Evolutionary conservation across 345 rosid genomes (phyloP).

Genomic region (Eucalyptus shirleyi): DNA sequence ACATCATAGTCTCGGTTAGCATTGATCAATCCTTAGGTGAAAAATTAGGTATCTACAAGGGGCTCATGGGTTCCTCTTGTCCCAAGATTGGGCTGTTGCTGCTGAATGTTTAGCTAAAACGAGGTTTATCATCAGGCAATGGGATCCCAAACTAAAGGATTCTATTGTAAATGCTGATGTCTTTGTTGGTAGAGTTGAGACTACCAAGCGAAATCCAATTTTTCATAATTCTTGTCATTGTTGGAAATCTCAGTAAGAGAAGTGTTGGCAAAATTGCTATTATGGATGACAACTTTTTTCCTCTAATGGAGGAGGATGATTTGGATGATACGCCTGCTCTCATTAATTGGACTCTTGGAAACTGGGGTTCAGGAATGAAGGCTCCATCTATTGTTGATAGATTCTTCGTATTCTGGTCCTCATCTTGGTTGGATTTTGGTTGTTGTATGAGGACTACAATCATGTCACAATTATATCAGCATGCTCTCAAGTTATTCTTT

Average conservation of each 20-base stretch:
- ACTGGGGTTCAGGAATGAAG: neutral
- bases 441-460: neutral
- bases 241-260: neutral
- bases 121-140: neutral
- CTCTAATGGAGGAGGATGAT: neutral
- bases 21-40: neutral
- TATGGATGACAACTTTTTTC: neutral
- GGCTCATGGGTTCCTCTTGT: neutral
- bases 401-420: neutral
- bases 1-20: neutral
- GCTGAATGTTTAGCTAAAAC: neutral
- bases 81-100: neutral
- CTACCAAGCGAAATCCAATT: neutral
- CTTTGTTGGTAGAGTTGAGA: neutral
- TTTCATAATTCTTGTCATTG: neutral
- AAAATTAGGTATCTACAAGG: neutral
- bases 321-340: neutral
- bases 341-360: neutral
- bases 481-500: neutral
- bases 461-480: neutral
- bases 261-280: neutral
- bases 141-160: neutral
- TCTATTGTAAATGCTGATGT: neutral
- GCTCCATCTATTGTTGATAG: neutral
- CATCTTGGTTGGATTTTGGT: neutral